These are phyloP conservation scores for Kwoniella sp. DNA, from an alignment of 768 basidiomycete genomes.

Conservation along the genomic window DNA sequence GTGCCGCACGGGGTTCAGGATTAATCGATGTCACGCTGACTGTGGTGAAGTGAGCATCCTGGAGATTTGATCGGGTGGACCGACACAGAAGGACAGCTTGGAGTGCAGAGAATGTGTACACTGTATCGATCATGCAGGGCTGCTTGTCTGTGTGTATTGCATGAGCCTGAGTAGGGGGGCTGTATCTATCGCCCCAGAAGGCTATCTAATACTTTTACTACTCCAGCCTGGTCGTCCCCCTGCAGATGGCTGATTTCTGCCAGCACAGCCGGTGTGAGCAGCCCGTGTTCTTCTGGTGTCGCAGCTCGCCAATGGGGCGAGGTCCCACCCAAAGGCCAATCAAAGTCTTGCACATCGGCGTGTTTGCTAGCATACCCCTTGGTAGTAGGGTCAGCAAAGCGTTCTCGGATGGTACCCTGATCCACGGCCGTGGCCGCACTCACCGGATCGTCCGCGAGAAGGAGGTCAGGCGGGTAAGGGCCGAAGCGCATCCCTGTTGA, in stretches of 20 bases:
- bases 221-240: no score
- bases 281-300: neutral
- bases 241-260: no score
- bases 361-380: slow-evolving; percentile 49
- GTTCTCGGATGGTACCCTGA: neutral
- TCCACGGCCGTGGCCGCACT: neutral
- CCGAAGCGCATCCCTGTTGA: slow-evolving; percentile 63
- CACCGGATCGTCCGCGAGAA: neutral
- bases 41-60: slow-evolving; percentile 21
- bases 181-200: no score
- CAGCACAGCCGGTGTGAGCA: no score
- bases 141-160: no score
- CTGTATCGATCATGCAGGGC: no score
- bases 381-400: no score
- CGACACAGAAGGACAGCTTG: no score
- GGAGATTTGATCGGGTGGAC: slow-evolving; percentile 24
- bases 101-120: neutral
- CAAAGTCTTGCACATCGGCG: slow-evolving; percentile 72
- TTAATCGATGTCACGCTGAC: neutral
- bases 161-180: no score
- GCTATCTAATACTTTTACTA: no score
- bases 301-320: slow-evolving; percentile 67
- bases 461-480: slow-evolving; percentile 55
- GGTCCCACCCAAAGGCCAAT: slow-evolving; percentile 68
- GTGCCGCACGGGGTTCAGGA: neutral